Evolutionary conservation across 179 eudicot genomes (phyloP), one percentile per base, ranked within the genome.

Genomic region (Nepenthes alata): DNA sequence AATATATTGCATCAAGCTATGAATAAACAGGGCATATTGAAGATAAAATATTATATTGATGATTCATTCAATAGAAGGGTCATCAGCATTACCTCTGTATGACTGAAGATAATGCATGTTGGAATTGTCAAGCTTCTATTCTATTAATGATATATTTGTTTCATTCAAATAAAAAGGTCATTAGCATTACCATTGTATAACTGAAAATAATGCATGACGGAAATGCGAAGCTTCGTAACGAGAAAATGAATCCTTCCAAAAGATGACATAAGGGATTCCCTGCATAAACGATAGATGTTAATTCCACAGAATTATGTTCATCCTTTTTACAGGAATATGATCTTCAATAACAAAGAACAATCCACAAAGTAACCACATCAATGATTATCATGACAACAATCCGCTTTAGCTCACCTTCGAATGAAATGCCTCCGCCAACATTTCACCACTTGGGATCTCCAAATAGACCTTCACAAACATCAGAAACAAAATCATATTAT

Each of bases 261-360:
- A 89, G 63, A 93, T 86, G 38, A 89, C 81, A 58, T 84, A 86
- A 37, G 95, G 85, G 39, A 93, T 81, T 64, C 98, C 98, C 98
- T 93, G 86, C 78, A 80, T 66, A 35, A 38, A 56, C 4, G 52
- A 64, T 61, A 50, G 45, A 41, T 41, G 45, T 41, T 41, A 41
- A 6, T 13, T 50, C 11, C 4, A 13, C 11, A 50, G 15, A 13
- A 3, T 50, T 50, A 0, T 25, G 25, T 25, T 25, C 25, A 25
- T 25, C 25, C 25, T 25, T 25, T 25, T 25, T 25, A 25, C 25
- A 25, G 25, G 25, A 25, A 25, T 25, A 25, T 25, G 25, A 0
- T 25, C 25, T 25, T 25, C 25, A 25, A 25, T 25, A 25, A 25
- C 25, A 25, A 25, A 25, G 25, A 25, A 25, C 25, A 25, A 1